Evolutionary conservation across 257 asterid genomes (phyloP).

Genomic region (Paulownia fortunei): DNA sequence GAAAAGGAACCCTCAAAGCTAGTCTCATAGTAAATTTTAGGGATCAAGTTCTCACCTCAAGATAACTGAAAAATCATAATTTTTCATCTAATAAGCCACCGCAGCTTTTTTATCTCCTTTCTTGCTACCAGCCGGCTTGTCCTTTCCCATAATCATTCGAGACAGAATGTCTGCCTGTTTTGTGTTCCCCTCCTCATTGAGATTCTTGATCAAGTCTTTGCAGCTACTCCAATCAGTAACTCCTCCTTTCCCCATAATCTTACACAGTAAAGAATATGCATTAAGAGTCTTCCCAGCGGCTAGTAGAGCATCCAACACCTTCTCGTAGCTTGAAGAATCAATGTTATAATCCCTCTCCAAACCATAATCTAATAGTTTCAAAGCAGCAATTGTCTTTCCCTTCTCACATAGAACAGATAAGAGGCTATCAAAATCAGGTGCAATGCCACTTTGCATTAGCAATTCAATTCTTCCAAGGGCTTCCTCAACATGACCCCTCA

Average conservation of each 20-base stretch:
- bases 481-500: conserved; percentile 97
- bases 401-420: conserved; percentile 70
- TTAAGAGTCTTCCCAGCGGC: conserved; percentile 86
- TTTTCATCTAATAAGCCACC: conserved; percentile 33
- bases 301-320: conserved; percentile 83
- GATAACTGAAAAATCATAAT: not conserved
- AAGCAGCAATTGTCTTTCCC: conserved; percentile 79
- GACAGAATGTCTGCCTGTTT: conserved; percentile 88
- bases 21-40: conserved; percentile 10
- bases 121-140: conserved; percentile 46
- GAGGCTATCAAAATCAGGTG: conserved; percentile 66
- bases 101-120: conserved; percentile 62
- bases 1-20: not conserved
- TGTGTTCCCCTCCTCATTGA: conserved; percentile 82
- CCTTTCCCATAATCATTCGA: conserved; percentile 62
- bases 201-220: conserved; percentile 80
- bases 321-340: conserved; percentile 66
- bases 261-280: conserved; percentile 81
- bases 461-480: conserved; percentile 88
- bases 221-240: conserved; percentile 59
- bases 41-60: conserved; percentile 39
- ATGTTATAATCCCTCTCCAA: conserved; percentile 65
- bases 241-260: conserved; percentile 83
- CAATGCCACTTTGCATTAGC: conserved; percentile 69
- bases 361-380: conserved; percentile 75